These are phyloP conservation scores for Knoxia roxburghii DNA, from an alignment of 257 asterid species.

Conservation along the genomic window DNA sequence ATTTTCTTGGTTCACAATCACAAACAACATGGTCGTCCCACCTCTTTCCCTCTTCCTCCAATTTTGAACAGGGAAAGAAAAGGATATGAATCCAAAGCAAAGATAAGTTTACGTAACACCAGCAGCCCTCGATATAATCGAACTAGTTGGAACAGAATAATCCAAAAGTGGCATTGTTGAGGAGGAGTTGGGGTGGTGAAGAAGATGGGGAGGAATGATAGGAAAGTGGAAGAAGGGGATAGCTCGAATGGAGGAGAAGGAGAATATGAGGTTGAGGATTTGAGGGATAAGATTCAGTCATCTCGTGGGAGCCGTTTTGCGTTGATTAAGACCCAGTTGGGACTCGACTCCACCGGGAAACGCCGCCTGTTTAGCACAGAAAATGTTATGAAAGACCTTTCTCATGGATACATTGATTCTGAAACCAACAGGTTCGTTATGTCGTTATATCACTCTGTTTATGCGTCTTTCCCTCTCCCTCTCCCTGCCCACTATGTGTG, in stretches of 20 bases:
- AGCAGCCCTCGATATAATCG: too few species aligned
- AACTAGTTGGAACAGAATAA: too few species aligned
- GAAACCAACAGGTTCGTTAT: slow-evolving; percentile 44
- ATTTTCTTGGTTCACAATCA: too few species aligned
- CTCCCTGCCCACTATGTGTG: too few species aligned
- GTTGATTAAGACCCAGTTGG: slow-evolving; percentile 46
- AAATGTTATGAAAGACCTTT: slow-evolving; percentile 45
- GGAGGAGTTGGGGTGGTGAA: neutral
- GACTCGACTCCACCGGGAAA: slow-evolving; percentile 21
- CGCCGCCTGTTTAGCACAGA: slow-evolving; percentile 50
- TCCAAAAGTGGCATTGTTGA: neutral
- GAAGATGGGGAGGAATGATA: slow-evolving; percentile 9
- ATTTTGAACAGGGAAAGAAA: too few species aligned
- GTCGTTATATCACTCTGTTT: neutral
- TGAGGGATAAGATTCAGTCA: slow-evolving; percentile 38
- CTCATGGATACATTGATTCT: slow-evolving; percentile 52
- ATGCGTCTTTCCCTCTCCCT: too few species aligned
- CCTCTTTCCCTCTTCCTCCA: slow-evolving; percentile 1
- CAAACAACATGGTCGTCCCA: neutral
- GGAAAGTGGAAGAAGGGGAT: slow-evolving; percentile 18
- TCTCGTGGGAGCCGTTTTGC: slow-evolving; percentile 31
- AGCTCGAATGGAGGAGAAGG: slow-evolving; percentile 17
- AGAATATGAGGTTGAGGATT: slow-evolving; percentile 48
- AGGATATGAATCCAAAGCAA: too few species aligned
- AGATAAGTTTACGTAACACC: too few species aligned